A percentile compares a stretch with the other conserved stretches of the same genome.
Evolutionary conservation across 2,329 filamentous ascomycete genomes (phyloP).

Genomic region (Colletotrichum destructivum): DNA sequence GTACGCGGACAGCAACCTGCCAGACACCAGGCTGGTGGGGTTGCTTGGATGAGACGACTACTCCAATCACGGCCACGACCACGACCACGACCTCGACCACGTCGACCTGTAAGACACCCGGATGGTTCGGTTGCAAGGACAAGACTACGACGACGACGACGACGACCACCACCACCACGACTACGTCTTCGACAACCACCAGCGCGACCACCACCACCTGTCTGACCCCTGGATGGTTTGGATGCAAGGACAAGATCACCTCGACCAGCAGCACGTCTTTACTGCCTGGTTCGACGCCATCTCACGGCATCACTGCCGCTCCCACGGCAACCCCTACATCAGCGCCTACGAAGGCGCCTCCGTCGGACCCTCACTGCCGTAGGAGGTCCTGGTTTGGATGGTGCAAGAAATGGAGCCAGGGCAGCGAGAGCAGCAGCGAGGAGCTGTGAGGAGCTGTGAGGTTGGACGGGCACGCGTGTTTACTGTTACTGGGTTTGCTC

Average conservation of each 20-base stretch:
- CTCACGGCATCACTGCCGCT: conserved; percentile 49
- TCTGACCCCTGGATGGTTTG: conserved; percentile 68
- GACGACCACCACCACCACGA: conserved; percentile 46
- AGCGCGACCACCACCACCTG: conserved; percentile 56
- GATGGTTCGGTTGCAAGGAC: conserved; percentile 78
- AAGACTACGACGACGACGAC: conserved; percentile 54
- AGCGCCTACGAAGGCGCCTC: conserved; percentile 44
- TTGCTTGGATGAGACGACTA: conserved; percentile 75
- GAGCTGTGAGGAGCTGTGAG: conserved; percentile 43
- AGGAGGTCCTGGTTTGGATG: conserved; percentile 58
- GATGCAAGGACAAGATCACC: conserved; percentile 62
- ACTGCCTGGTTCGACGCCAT: conserved; percentile 40
- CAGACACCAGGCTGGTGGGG: conserved; percentile 96
- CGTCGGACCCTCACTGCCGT: conserved; percentile 52
- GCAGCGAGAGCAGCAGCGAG: conserved; percentile 19
- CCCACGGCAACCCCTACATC: conserved; percentile 51
- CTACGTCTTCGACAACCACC: conserved; percentile 48
- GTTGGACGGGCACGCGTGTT: background rate
- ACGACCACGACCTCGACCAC: conserved; percentile 65
- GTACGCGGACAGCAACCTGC: conserved; percentile 85
- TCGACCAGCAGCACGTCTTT: conserved; percentile 42
- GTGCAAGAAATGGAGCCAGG: conserved; percentile 56
- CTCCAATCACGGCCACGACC: conserved; percentile 57
- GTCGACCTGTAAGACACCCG: conserved; percentile 73
- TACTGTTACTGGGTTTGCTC: background rate